Percentiles rank a stretch among this genome's conserved stretches.
phyloP scores from a whole-genome alignment of 345 rosid species.

The Limnanthes douglasii region DNA sequence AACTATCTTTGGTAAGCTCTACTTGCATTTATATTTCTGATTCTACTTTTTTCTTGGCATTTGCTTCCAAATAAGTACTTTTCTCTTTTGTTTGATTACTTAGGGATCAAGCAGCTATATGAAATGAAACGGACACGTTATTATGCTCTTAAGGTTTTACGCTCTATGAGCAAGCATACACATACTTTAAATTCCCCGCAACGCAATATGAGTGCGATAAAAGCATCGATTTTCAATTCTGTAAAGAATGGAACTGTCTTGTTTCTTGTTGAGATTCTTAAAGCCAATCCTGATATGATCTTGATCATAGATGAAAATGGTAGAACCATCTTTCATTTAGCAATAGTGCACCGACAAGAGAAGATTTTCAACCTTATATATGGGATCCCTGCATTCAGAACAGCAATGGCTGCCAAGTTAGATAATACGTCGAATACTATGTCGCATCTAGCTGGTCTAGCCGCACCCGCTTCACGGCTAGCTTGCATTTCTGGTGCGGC shows the following conservation, averaged over 20 bases:
- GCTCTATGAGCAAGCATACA: conserved; percentile 11
- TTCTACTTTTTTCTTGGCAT: too few species aligned
- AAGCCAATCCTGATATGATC: conserved; percentile 15
- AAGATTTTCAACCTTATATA: conserved; percentile 14
- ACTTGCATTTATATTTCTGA: too few species aligned
- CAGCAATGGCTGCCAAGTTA: conserved; percentile 10
- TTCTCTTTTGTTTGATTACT: background rate
- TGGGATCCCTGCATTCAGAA: conserved; percentile 13
- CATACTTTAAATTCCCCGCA: conserved; percentile 7
- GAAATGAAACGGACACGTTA: conserved; percentile 11
- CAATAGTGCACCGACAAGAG: conserved; percentile 16
- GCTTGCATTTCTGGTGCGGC: conserved; percentile 11
- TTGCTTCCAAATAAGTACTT: conserved; percentile 1
- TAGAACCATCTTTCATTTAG: conserved; percentile 16
- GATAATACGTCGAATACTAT: conserved; percentile 11
- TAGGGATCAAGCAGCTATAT: conserved; percentile 14
- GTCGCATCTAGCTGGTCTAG: conserved; percentile 17
- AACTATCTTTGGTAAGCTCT: too few species aligned
- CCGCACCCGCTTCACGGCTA: conserved; percentile 10
- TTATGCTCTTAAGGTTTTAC: conserved; percentile 14
- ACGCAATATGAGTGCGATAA: conserved; percentile 11
- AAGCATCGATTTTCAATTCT: conserved; percentile 14
- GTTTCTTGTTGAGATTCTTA: conserved; percentile 14
- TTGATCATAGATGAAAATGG: conserved; percentile 13
- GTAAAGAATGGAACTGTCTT: conserved; percentile 14